phyloP scores from a whole-genome alignment of 805 yeast genomes.

The Komagataella populi region DNA sequence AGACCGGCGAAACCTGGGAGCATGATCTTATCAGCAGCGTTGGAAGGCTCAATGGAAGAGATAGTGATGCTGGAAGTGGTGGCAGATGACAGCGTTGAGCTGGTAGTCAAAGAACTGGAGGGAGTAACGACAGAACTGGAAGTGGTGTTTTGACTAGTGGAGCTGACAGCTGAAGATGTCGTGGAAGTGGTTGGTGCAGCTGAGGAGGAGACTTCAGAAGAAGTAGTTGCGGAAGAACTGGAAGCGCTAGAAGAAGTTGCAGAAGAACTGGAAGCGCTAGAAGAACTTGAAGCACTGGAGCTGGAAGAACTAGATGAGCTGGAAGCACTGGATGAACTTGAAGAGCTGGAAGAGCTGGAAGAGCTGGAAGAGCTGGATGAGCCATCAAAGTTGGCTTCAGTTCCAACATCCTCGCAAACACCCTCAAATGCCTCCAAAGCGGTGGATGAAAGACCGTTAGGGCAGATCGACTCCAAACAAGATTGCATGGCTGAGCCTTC shows the following conservation, averaged over 20 bases:
- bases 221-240: constrained; percentile 4
- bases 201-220: constrained; percentile 4
- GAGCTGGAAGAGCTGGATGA: constrained; percentile 16
- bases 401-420: constrained; percentile 36
- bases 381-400: constrained; percentile 12
- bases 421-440: constrained; percentile 49
- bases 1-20: constrained; percentile 4
- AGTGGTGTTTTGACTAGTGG: constrained; percentile 4
- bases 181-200: constrained; percentile 8
- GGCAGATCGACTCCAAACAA: constrained; percentile 62
- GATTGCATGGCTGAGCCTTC: constrained; percentile 37
- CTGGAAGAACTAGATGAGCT: constrained; percentile 12
- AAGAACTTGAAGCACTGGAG: constrained; percentile 6
- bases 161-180: constrained; percentile 8
- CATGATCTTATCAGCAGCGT: constrained; percentile 1
- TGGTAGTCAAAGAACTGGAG: constrained; percentile 3
- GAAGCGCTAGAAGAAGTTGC: constrained; percentile 6
- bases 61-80: background rate
- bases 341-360: constrained; percentile 8
- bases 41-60: background rate
- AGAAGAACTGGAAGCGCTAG: constrained; percentile 6
- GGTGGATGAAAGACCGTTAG: constrained; percentile 38
- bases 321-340: constrained; percentile 8
- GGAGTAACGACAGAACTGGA: constrained; percentile 6
- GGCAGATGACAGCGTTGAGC: constrained; percentile 1